Evolutionary conservation across 2,329 filamentous ascomycete species (phyloP), one percentile per base, ranked within the genome.

Genomic region (Pyrenophora tritici-repentis): DNA sequence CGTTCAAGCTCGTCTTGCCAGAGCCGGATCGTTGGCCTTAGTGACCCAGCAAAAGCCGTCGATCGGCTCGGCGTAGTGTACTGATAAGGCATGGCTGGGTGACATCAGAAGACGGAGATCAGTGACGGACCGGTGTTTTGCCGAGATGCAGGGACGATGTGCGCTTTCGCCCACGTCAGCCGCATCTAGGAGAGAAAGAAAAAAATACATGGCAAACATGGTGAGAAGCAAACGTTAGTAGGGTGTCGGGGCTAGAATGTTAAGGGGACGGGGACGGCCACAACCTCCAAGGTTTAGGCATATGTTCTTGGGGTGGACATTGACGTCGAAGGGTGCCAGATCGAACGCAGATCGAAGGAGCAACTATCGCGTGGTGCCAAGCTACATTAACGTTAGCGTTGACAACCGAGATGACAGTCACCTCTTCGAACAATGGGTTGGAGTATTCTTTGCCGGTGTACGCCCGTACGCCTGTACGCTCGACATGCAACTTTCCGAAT

Each of bases 51-150:
- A 24, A 38, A 37, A 36, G 37, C 17, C n/a, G 22, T 29, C 32
- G 22, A 37, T 50, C 46, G 41, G 41, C 46, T 32, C 36, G 46
- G 46, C 37, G 46, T 20, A 42, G 34, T 46, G 31, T 31, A 50
- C 47, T 18, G 18, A 18, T 18, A 18, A 18, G 18, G 18, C 5
- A 18, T 5, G 3, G 18, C 3, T 5, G 5, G 14, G 12, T 46
- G 31, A 36, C 36, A 35, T 48, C 35, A 22, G 13, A 7, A 46
- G 17, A 37, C 47, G 44, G 47, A 31, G 55, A 60, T 58, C 55
- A 48, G 38, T 32, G 40, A 40, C 13, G 31, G 35, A 22, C 26
- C 47, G 24, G 31, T 35, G 13, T 29, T 39, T 32, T 32, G 22
- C 41, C 31, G 31, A 31, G 26, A 7, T 33, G 9, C 26, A 29